Evolutionary conservation across 2,329 filamentous ascomycete genomes (phyloP).

Genomic region (Epichloe brachyelytri): DNA sequence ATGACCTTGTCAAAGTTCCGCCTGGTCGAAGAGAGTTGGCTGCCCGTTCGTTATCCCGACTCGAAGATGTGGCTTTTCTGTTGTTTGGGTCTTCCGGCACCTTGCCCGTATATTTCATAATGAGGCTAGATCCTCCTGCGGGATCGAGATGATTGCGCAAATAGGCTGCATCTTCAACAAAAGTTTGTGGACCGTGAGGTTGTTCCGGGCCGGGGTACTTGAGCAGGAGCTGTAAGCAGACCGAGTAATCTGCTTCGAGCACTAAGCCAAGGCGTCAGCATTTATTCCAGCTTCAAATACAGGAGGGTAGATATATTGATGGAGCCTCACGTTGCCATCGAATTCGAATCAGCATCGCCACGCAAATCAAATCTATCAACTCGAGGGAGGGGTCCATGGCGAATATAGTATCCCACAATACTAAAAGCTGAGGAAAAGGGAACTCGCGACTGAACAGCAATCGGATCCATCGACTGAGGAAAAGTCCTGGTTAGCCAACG

Average conservation of each 20-base stretch:
- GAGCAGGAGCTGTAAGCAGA: slow-evolving; percentile 67
- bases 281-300: neutral
- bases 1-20: slow-evolving; percentile 28
- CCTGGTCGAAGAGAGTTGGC: slow-evolving; percentile 26
- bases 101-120: slow-evolving; percentile 57
- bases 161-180: slow-evolving; percentile 76
- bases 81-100: slow-evolving; percentile 23
- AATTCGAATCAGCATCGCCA: slow-evolving; percentile 85
- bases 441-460: slow-evolving; percentile 91
- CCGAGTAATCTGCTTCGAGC: slow-evolving; percentile 75
- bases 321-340: slow-evolving; percentile 65
- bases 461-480: slow-evolving; percentile 71
- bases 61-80: slow-evolving; percentile 9
- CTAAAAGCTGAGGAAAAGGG: slow-evolving; percentile 69
- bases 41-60: slow-evolving; percentile 23
- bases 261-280: slow-evolving; percentile 37
- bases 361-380: slow-evolving; percentile 79
- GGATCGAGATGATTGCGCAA: slow-evolving; percentile 51
- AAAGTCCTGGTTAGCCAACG: neutral
- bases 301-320: neutral
- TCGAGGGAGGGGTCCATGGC: slow-evolving; percentile 70
- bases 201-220: slow-evolving; percentile 61
- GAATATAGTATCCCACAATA: slow-evolving; percentile 85
- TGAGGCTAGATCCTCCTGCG: slow-evolving; percentile 50
- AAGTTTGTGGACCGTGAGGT: slow-evolving; percentile 57